These are phyloP conservation scores for Phytophthora tubulina DNA, from an alignment of 352 stramenopile genomes.

Conservation along the genomic window DNA sequence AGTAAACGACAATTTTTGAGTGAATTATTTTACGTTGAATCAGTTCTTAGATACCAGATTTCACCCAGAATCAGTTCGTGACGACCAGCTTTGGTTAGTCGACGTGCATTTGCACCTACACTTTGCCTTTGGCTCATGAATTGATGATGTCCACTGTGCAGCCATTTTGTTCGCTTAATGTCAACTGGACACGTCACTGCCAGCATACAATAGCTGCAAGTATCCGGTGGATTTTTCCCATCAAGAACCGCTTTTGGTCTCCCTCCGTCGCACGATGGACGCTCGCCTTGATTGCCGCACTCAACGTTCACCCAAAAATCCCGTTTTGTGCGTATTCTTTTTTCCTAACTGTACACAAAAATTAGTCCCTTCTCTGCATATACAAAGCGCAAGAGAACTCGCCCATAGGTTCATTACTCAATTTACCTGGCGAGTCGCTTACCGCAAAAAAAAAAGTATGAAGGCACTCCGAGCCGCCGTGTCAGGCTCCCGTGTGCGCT, in stretches of 20 bases:
- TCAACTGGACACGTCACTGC: too few species aligned
- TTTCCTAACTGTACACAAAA: slow-evolving; percentile 21
- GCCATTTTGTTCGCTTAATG: too few species aligned
- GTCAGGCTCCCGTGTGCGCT: slow-evolving; percentile 84
- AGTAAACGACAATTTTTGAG: neutral
- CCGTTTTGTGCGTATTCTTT: slow-evolving; percentile 12
- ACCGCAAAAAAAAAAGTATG: slow-evolving; percentile 40
- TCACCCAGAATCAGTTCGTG: neutral
- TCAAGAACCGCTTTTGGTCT: neutral
- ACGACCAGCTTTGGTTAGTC: slow-evolving; percentile 1
- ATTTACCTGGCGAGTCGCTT: slow-evolving; percentile 4
- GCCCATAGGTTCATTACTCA: slow-evolving; percentile 25
- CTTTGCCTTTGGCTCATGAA: neutral
- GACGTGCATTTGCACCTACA: slow-evolving; percentile 17
- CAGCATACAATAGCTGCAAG: neutral
- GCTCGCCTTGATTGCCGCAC: neutral
- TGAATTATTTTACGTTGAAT: slow-evolving; percentile 2
- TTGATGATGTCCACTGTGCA: slow-evolving; percentile 4
- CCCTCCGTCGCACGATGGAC: slow-evolving; percentile 11
- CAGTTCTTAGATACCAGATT: neutral
- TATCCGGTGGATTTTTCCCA: slow-evolving; percentile 16
- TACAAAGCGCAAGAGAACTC: neutral
- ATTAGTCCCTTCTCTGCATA: neutral
- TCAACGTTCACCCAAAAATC: slow-evolving; percentile 4
- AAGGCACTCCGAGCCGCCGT: slow-evolving; percentile 82